Evolutionary conservation across 2,329 filamentous ascomycete genomes (phyloP), one percentile per base, ranked within the genome.

Genomic region (Curvularia hawaiiensis): DNA sequence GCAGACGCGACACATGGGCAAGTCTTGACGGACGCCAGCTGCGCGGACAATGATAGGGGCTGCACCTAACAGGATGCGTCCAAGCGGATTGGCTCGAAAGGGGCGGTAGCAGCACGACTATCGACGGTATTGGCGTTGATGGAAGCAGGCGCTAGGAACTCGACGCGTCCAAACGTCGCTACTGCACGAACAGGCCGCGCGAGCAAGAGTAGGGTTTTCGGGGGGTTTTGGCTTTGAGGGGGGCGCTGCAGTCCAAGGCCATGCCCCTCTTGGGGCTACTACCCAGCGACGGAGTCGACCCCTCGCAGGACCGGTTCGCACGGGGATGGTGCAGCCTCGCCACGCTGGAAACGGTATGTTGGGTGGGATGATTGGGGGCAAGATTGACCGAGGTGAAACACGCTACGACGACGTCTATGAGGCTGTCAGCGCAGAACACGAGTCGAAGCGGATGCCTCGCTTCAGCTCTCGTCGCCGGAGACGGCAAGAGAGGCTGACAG

Each of bases 351-450:
- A 54, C 59, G 54, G 24, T 52, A 53, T 44, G 54, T 66, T 60
- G 63, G 63, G 53, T 60, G 56, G 30, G 30, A 31, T 30, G 45
- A 43, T 18, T 30, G 47, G 33, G 47, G 49, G 58, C 22, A 52
- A 41, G 58, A 64, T 60, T 58, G 56, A 55, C 61, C 52, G 31
- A 52, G 55, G 47, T 69, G 67, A 70, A 70, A 70, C 67, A 54
- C 58, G 57, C 60, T 52, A 61, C 50, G 24, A 52, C n/a, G 52
- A 56, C 43, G 49, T 58, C 45, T 47, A 33, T 55, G 56, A 57
- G 53, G 43, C 43, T 41, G 53, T 46, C 58, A 49, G 50, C 47
- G 52, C 55, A 53, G 56, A 54, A 54, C 39, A 49, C 41, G 48
- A 49, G n/a, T 40, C 44, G 41, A 52, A 8, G 49, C 49, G 18